Conservation (phyloP, 2,329 filamentous ascomycete species). For the Penicillium capsulatum region DNA sequence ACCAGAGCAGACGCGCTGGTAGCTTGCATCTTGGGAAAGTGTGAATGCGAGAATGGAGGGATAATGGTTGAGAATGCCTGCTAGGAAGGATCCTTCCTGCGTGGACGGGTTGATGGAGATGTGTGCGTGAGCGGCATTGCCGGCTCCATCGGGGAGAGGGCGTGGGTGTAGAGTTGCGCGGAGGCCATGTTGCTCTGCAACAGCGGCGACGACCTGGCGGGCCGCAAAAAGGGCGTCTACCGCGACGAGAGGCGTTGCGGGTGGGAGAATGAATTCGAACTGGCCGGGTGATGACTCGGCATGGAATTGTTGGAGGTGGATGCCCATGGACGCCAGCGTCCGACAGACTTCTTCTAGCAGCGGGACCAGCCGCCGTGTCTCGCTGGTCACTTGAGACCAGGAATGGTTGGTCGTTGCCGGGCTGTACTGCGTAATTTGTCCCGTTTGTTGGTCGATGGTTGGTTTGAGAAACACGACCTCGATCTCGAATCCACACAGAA, state of each 20-base stretch:
- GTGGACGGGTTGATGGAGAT: slow-evolving; percentile 51
- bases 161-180: slow-evolving; percentile 71
- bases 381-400: slow-evolving; percentile 63
- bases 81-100: slow-evolving; percentile 62
- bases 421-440: slow-evolving; percentile 31
- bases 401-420: slow-evolving; percentile 62
- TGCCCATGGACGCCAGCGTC: slow-evolving; percentile 57
- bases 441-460: slow-evolving; percentile 24
- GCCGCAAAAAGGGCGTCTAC: slow-evolving; percentile 69
- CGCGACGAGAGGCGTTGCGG: slow-evolving; percentile 59
- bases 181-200: slow-evolving; percentile 59
- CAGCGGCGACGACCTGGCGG: slow-evolving; percentile 62
- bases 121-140: slow-evolving; percentile 66
- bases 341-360: slow-evolving; percentile 64
- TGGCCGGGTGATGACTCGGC: slow-evolving; percentile 69
- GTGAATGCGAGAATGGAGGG: slow-evolving; percentile 65
- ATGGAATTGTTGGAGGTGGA: slow-evolving; percentile 69
- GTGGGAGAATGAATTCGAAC: slow-evolving; percentile 70
- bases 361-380: slow-evolving; percentile 54
- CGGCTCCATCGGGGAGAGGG: slow-evolving; percentile 52
- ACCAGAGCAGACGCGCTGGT: slow-evolving; percentile 64
- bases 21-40: slow-evolving; percentile 62
- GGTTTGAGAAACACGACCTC: slow-evolving; percentile 68
- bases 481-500: slow-evolving; percentile 74
- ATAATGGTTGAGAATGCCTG: slow-evolving; percentile 64